phyloP scores from a whole-genome alignment of 345 rosid genomes.

The Gossypium australe region DNA sequence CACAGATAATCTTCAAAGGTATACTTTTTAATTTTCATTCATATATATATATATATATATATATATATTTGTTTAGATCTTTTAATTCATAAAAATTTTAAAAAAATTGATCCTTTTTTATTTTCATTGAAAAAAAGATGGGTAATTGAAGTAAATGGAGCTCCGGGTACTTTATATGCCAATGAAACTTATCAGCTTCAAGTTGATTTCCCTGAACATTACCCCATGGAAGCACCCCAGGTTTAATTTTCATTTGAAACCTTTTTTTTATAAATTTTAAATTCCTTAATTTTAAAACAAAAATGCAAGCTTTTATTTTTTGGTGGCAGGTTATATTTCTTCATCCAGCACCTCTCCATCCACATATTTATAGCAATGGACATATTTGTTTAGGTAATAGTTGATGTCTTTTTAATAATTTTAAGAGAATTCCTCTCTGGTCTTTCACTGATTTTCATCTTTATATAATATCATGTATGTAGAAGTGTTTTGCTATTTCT shows the following conservation, averaged over 20 bases:
- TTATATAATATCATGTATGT: background rate
- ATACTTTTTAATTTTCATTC: background rate
- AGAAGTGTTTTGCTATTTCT: background rate
- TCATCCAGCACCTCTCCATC: constrained; percentile 87
- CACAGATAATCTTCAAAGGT: constrained; percentile 97
- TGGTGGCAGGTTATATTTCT: constrained; percentile 76
- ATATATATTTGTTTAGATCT: background rate
- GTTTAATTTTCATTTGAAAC: constrained; percentile 21
- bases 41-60: background rate
- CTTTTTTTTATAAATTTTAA: background rate
- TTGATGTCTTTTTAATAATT: constrained; percentile 12
- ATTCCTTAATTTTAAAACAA: background rate
- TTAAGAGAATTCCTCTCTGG: too few relatives aligned
- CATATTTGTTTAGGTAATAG: constrained; percentile 88
- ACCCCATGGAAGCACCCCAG: constrained; percentile 99
- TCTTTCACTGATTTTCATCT: background rate
- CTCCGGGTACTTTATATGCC: constrained; percentile 76
- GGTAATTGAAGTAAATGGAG: constrained; percentile 89
- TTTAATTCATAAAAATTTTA: background rate
- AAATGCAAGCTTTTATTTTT: background rate
- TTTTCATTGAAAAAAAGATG: constrained; percentile 39
- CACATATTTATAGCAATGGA: constrained; percentile 96
- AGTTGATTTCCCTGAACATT: constrained; percentile 95
- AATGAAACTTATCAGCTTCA: constrained; percentile 90
- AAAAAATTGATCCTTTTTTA: background rate